Evolutionary conservation across 768 basidiomycete species (phyloP).

Genomic region (Rhizopogon sp.): DNA sequence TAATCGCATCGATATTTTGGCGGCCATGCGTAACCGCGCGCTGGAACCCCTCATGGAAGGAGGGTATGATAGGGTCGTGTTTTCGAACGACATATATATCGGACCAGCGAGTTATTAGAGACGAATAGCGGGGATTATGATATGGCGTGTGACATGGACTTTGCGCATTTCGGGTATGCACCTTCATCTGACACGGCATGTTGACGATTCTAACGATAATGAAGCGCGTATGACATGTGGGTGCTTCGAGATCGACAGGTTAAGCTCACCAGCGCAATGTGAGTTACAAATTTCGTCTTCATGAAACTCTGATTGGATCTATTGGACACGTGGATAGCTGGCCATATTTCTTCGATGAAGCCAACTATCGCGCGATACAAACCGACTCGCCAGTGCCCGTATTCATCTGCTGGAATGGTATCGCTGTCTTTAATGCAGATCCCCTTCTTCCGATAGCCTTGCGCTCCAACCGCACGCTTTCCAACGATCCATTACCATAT

Average conservation of each 20-base stretch:
- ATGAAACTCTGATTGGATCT: neutral
- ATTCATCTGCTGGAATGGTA: slow-evolving; percentile 46
- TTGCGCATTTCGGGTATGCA: slow-evolving; percentile 26
- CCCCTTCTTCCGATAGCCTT: slow-evolving; percentile 35
- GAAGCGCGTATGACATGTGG: slow-evolving; percentile 34
- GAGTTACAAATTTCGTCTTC: neutral
- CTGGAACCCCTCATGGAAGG: slow-evolving; percentile 37
- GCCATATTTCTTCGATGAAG: slow-evolving; percentile 39
- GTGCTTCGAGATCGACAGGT: slow-evolving; percentile 32
- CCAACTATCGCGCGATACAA: slow-evolving; percentile 29
- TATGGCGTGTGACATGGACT: slow-evolving; percentile 40
- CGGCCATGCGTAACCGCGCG: slow-evolving; percentile 35
- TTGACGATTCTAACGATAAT: too few relatives aligned
- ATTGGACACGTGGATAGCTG: slow-evolving; percentile 13
- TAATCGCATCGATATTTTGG: slow-evolving; percentile 32
- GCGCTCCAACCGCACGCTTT: slow-evolving; percentile 34
- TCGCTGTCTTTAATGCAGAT: slow-evolving; percentile 35
- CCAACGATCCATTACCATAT: slow-evolving; percentile 22
- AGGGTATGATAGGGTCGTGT: slow-evolving; percentile 34
- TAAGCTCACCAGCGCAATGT: slow-evolving; percentile 12
- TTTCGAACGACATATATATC: slow-evolving; percentile 38
- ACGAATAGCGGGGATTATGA: slow-evolving; percentile 36
- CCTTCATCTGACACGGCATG: too few relatives aligned
- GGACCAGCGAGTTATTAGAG: slow-evolving; percentile 35
- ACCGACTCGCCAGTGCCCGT: slow-evolving; percentile 37